Percentiles rank a stretch among this genome's conserved stretches.
These are phyloP conservation scores for Paramecium bursaria DNA, from an alignment of 73 alveolate species.

Conservation along the genomic window DNA sequence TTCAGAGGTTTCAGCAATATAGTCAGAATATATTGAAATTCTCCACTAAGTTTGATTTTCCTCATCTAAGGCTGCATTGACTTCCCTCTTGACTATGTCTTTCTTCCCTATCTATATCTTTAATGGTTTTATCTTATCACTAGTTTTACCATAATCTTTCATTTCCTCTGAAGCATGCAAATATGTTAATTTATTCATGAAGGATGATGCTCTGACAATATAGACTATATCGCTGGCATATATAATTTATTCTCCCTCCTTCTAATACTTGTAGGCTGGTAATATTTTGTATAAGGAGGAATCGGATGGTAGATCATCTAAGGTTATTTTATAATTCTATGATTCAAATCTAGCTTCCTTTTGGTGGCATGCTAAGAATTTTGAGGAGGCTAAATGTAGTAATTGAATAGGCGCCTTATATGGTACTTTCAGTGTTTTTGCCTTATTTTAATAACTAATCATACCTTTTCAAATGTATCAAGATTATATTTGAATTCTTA, in stretches of 20 bases:
- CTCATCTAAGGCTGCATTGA: conserved; percentile 64
- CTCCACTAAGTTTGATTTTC: conserved; percentile 64
- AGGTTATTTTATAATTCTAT: conserved; percentile 62
- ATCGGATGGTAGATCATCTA: conserved; percentile 65
- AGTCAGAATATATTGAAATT: conserved; percentile 56
- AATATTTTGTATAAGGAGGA: conserved; percentile 55
- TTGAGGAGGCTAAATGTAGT: conserved; percentile 66
- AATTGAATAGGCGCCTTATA: conserved; percentile 61
- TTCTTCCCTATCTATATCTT: neutral
- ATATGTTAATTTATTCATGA: conserved; percentile 55
- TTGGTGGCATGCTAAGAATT: conserved; percentile 68
- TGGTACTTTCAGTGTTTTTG: conserved; percentile 51
- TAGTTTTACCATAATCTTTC: conserved; percentile 40
- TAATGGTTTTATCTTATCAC: neutral
- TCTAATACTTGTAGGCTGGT: conserved; percentile 69
- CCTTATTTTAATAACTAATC: neutral
- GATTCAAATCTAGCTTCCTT: conserved; percentile 67
- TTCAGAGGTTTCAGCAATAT: conserved; percentile 43
- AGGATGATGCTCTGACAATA: conserved; percentile 57
- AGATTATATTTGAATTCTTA: conserved; percentile 65
- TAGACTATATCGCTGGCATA: conserved; percentile 58
- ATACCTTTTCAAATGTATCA: conserved; percentile 65
- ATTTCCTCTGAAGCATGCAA: conserved; percentile 53
- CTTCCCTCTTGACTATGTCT: conserved; percentile 62
- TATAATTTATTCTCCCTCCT: conserved; percentile 67